A percentile compares a stretch with the other conserved stretches of the same genome.
Conservation (phyloP, 1,284 basidiomycete species). For the Ustilago hordei region DNA sequence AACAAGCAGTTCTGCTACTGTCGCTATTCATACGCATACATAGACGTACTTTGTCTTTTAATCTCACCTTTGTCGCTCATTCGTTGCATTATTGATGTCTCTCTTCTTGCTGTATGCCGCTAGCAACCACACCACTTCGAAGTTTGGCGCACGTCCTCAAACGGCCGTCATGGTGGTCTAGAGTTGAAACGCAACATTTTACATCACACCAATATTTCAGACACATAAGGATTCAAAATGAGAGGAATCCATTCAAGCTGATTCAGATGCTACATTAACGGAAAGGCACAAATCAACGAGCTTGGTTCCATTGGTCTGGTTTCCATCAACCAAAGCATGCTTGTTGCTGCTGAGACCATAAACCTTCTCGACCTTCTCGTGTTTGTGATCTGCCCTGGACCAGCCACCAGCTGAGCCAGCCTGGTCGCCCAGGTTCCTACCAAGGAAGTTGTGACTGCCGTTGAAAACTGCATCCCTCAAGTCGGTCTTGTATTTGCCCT, state of each 20-base stretch:
- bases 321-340: conserved; percentile 22
- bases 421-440: conserved; percentile 26
- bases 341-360: conserved; percentile 29
- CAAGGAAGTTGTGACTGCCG: conserved; percentile 57
- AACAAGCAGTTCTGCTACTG: too few relatives aligned
- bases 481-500: conserved; percentile 50
- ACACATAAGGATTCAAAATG: not conserved
- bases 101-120: too few relatives aligned
- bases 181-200: too few relatives aligned
- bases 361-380: conserved; percentile 22
- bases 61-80: too few relatives aligned
- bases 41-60: too few relatives aligned
- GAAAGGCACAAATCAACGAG: not conserved
- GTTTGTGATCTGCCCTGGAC: conserved; percentile 19
- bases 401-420: conserved; percentile 6
- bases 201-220: too few relatives aligned
- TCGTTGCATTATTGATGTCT: too few relatives aligned
- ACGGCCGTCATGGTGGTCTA: too few relatives aligned
- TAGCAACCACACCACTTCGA: too few relatives aligned
- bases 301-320: conserved; percentile 12
- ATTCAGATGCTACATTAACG: not conserved
- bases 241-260: not conserved
- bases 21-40: too few relatives aligned
- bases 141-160: too few relatives aligned
- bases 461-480: conserved; percentile 41